Base-by-base conservation (phyloP, 768 basidiomycete genomes). In the Artomyces pyxidatus region DNA sequence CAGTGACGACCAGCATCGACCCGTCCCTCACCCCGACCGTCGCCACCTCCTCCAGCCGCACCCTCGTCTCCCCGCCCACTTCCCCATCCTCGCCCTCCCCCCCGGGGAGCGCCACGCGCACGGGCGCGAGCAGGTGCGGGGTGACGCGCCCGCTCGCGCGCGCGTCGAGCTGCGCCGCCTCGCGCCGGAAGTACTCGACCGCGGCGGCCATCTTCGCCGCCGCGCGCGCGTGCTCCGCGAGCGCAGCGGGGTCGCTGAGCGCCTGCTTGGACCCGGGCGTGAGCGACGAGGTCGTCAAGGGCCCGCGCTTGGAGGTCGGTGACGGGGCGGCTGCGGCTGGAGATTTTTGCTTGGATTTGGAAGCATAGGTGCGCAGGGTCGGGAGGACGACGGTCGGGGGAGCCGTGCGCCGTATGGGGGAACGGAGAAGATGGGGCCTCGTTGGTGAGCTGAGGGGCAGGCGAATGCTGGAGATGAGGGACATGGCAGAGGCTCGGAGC, bases 21-120 rank as follows among this genome's bases (percentile, higher is more conserved):
- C 89, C 89, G 45, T 92, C 86, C 52, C 82, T 71, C 32, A 92
- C 80, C 7, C 89, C 88, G 17, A 92, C 77, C 0, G 88, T 89
- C 1, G 89, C 83, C 22, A 91, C 61, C 46, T 88, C 83, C 37
- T 88, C 81, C 30, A 92, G 63, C 32, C 54, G 57, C 29, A 28
- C 21, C 38, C 63, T 70, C 38, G 71, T 62, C 3, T 65, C 47
- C 3, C 47, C 51, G 27, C 49, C 51, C n/a, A 53, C 51, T 3
- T 50, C 16, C 10, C 45, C 45, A 42, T 55, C 52, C 19, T 52
- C 26, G 23, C 52, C 49, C 8, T 68, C 66, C 27, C 61, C 60
- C 4, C 69, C 71, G 0, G 75, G 71, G 3, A 78, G 57, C 45
- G 68, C 69, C 26, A 91, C 80, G 17, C 77, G 74, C 6, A 92